Evolutionary conservation across 495 filamentous ascomycete species (phyloP), one percentile per base, ranked within the genome.

Genomic region (Paragyromitra xinjiangensis): DNA sequence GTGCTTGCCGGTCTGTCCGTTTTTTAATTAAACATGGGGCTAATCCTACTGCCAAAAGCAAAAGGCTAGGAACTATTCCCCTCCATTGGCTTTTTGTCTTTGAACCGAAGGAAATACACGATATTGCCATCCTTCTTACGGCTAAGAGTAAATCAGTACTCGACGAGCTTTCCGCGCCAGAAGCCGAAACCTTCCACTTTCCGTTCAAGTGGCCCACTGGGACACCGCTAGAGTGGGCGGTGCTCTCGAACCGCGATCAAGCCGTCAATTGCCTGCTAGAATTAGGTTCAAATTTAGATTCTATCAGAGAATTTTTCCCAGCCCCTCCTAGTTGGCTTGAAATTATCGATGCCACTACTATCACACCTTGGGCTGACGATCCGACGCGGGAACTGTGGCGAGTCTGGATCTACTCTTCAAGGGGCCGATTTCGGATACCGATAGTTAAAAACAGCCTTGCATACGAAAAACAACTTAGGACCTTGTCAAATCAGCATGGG

Each of bases 81-180:
- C 69, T 72, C 2, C 69, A 72, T 40, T 72, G 69, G 69, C 69
- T 72, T 53, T 72, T 72, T 19, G 26, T 72, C 11, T 72, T 72
- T n/a, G 42, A 72, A n/a, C 44, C 58, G 1, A 14, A 51, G 0
- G 40, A 72, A 8, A n/a, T 56, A 8, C n/a, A 40, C 14, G 37
- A 72, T 40, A n/a, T n/a, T 1, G 69, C 69, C 12, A 14, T 37
- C 11, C 59, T 72, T 8, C 69, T 72, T 2, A 53, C 39, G 6
- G 8, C 26, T 1, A 26, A 9, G 19, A 48, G 40, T 5, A 72
- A 64, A 44, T 63, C 59, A 40, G 51, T 64, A 9, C 29, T 72
- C 12, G 8, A 22, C 9, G 58, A 72, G 51, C 4, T 55, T 9
- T 45, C 14, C 39, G 11, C 16, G 55, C 34, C 56, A 37, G 4